Evolutionary conservation across 805 yeast genomes (phyloP).

Genomic region (Priceomyces fermenticarens): DNA sequence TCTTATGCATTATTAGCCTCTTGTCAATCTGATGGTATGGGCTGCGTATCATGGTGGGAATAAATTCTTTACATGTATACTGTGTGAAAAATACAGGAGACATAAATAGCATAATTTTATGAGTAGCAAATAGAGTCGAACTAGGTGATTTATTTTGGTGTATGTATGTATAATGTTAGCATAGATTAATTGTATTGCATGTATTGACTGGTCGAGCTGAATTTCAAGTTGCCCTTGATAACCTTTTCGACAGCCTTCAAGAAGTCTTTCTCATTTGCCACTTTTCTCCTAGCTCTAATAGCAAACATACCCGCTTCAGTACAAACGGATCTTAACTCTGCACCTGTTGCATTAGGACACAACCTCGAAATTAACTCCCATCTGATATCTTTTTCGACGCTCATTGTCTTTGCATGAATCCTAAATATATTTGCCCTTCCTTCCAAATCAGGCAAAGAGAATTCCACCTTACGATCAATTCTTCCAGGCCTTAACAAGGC

Average conservation of each 20-base stretch:
- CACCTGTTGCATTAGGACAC: slow-evolving; percentile 98
- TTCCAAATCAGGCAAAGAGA: slow-evolving; percentile 92
- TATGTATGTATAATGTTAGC: background rate
- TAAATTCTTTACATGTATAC: slow-evolving; percentile 18
- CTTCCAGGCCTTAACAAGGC: slow-evolving; percentile 98
- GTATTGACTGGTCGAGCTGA: slow-evolving; percentile 93
- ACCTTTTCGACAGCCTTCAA: slow-evolving; percentile 97
- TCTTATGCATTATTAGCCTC: slow-evolving; percentile 86
- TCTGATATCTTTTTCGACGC: slow-evolving; percentile 94
- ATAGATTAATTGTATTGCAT: slow-evolving; percentile 85
- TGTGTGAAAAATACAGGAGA: background rate
- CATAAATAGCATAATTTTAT: background rate
- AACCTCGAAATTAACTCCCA: slow-evolving; percentile 98
- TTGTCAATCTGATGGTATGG: slow-evolving; percentile 96
- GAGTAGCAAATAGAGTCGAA: background rate
- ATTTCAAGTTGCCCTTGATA: slow-evolving; percentile 96
- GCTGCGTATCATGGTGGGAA: slow-evolving; percentile 96
- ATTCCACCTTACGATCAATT: slow-evolving; percentile 97
- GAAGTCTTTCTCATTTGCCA: slow-evolving; percentile 97
- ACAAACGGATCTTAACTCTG: slow-evolving; percentile 96
- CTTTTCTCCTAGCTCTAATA: slow-evolving; percentile 95
- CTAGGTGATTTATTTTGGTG: background rate
- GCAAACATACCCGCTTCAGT: slow-evolving; percentile 99
- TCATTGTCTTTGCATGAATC: slow-evolving; percentile 96
- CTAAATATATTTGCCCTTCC: slow-evolving; percentile 98